Base-by-base conservation (phyloP, 495 filamentous ascomycete species). In the Penicillium riverlandense region DNA sequence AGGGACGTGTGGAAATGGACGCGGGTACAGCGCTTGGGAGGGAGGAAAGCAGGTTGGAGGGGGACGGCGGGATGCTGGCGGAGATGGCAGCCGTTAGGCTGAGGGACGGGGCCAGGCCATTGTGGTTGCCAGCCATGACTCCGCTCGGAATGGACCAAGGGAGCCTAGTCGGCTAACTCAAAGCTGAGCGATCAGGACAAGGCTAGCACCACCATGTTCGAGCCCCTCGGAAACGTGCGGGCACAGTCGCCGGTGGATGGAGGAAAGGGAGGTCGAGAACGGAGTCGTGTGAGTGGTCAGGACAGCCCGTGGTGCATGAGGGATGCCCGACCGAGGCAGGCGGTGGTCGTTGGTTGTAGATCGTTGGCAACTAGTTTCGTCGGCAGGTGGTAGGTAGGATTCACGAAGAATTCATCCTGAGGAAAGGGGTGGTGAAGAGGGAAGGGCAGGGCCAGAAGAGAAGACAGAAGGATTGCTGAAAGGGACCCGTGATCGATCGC, bases 161-260 rank as follows among this genome's bases (percentile, higher is more conserved):
- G 49, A 37, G 28, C 42, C 47, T 8, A 28, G 22, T 12, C 34
- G 38, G 30, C n/a, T 41, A 41, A 54, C 41, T 37, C 45, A 34
- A 41, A 49, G 45, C 37, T 4, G 35, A 38, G 48, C 29, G 33
- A 27, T 29, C 32, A 12, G n/a, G n/a, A 3, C 32, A 6, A 3
- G 7, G 32, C 32, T 30, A 33, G 44, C 34, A 41, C 37, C 40
- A 40, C 33, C 29, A 36, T 31, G 11, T 15, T 43, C 29, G 33
- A 31, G 33, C 27, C 9, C 45, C 52, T 57, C 45, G 40, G 48
- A 47, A 59, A 56, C 50, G 56, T 59, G 56, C 56, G 49, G 53
- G 47, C 30, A 37, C 47, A 45, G 41, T 46, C 41, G 46, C 31
- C 52, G 33, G 52, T 52, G 55, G 48, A 41, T 57, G 54, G 54